Percentiles rank a stretch among this genome's conserved stretches.
phyloP scores from a whole-genome alignment of 2,329 filamentous ascomycete genomes.

The Beauveria rudraprayagi region DNA sequence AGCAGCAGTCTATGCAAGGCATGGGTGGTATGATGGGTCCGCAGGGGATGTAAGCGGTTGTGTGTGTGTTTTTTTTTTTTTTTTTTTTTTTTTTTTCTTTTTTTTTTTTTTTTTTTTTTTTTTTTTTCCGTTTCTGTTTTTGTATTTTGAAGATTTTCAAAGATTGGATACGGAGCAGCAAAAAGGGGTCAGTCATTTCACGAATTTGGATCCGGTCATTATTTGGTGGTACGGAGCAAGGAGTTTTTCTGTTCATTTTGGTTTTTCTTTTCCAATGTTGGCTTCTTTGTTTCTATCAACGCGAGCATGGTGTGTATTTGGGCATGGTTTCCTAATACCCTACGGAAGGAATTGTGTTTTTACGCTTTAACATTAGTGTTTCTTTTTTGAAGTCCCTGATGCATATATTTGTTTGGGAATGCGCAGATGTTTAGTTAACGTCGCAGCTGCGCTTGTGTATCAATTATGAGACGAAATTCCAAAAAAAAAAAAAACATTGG shows the following conservation, averaged over 20 bases:
- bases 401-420: neutral
- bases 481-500: neutral
- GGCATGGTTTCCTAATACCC: conserved; percentile 10
- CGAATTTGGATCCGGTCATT: neutral
- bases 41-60: conserved; percentile 34
- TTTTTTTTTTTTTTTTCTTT: neutral
- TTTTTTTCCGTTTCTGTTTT: neutral
- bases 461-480: neutral
- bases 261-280: neutral
- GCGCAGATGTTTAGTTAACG: neutral
- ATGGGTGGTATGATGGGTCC: conserved; percentile 51
- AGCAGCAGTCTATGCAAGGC: conserved; percentile 39
- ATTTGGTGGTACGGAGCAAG: conserved; percentile 3
- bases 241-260: neutral
- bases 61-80: neutral
- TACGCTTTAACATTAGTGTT: neutral
- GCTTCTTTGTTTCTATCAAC: neutral
- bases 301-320: conserved; percentile 9
- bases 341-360: conserved; percentile 9
- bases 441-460: neutral
- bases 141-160: neutral
- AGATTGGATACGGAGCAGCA: conserved; percentile 10
- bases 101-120: neutral
- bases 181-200: neutral
- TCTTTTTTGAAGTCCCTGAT: neutral